Evolutionary conservation across 2,329 filamentous ascomycete genomes (phyloP), one percentile per base, ranked within the genome.

Genomic region (Talaromyces sp.): DNA sequence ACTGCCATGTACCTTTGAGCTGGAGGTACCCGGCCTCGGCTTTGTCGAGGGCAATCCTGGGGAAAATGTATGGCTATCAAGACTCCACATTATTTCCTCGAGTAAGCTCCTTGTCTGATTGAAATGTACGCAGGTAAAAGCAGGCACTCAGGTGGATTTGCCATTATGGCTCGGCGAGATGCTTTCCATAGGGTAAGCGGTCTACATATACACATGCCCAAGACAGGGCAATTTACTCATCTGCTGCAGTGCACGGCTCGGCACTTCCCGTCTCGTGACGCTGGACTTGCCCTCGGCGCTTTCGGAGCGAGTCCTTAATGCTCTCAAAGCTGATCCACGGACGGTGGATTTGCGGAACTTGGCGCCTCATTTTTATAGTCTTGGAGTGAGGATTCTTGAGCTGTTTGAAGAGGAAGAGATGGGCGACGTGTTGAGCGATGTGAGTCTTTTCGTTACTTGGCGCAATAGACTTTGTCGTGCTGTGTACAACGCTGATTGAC

Each of bases 121-220:
- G 19, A 41, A 31, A n/a, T 24, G n/a, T 9, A n/a, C 12, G 26
- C 61, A 89, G 72, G 87, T 97, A 68, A 94, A 93, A 74, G 77
- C 87, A 58, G 90, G 90, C 62, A 93, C 91, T 0, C 86, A 88
- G 50, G 82, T 97, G 53, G 85, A 89, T 63, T 86, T 97, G 0
- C 94, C 94, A 1, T 83, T 97, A 65, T 99, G 94, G 94, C 86
- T 99, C 12, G 92, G 89, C 66, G 91, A 96, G 75, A 93, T 97
- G 84, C 89, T 99, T 57, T 77, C 76, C 11, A 77, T 75, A 57
- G 75, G 79, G 80, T 82, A 73, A 66, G n/a, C 32, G 46, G 31
- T 24, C 43, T 21, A 46, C 26, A 38, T 8, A n/a, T 38, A 38
- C 14, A 38, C 12, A 38, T 12, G 8, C 11, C 8, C 19, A 24